Conservation (phyloP, 139 green algal species). For the Tetraselmis chui region DNA sequence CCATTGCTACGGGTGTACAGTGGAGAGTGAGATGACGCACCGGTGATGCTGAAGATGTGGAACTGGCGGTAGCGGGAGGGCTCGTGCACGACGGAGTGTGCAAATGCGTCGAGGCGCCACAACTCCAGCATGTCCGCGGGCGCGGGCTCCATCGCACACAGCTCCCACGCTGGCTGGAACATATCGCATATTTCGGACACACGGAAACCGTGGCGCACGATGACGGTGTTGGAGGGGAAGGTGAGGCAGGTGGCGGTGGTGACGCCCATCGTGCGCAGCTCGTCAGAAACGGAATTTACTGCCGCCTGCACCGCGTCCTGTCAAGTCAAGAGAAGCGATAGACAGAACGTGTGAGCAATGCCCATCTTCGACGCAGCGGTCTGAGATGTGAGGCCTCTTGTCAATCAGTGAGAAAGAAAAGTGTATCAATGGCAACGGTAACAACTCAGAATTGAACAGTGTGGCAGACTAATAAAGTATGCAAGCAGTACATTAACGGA, state of each 20-base stretch:
- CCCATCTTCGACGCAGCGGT: too few species aligned
- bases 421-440: too few species aligned
- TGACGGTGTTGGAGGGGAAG: not conserved
- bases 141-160: conserved; percentile 42
- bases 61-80: conserved; percentile 84
- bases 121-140: conserved; percentile 75
- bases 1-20: too few species aligned
- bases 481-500: too few species aligned
- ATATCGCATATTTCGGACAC: not conserved
- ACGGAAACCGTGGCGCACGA: not conserved
- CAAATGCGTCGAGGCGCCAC: conserved; percentile 38
- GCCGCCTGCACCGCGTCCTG: not conserved
- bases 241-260: not conserved
- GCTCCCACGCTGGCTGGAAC: not conserved
- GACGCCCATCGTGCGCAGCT: not conserved
- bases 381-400: too few species aligned
- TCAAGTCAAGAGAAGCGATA: too few species aligned
- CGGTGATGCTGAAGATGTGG: conserved; percentile 68
- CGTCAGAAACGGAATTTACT: not conserved
- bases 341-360: too few species aligned
- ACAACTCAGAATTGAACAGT: too few species aligned
- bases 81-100: conserved; percentile 36
- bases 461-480: too few species aligned
- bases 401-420: too few species aligned
- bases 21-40: conserved; percentile 61